These are phyloP conservation scores for Yamadazyma dushanensis DNA, from an alignment of 1,139 yeast genomes.

Conservation along the genomic window DNA sequence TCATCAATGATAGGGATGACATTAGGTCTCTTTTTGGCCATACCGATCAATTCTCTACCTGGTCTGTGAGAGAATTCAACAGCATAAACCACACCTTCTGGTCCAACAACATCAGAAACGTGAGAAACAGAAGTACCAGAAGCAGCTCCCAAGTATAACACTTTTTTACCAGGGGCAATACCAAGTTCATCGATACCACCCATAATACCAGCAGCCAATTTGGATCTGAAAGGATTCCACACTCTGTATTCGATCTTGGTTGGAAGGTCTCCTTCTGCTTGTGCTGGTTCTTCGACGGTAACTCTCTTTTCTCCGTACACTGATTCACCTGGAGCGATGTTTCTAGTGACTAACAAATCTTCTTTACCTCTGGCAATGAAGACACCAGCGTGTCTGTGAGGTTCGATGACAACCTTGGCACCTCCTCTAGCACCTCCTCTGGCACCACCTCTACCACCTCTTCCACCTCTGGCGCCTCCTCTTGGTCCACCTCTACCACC, in stretches of 20 bases:
- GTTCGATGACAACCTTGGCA: slow-evolving; percentile 94
- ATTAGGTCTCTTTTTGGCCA: slow-evolving; percentile 99
- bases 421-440: slow-evolving; percentile 81
- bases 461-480: slow-evolving; percentile 48
- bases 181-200: slow-evolving; percentile 98
- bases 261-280: slow-evolving; percentile 83
- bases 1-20: slow-evolving; percentile 98
- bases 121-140: slow-evolving; percentile 99
- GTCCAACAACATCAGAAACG: slow-evolving; percentile 97
- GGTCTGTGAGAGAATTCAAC: slow-evolving; percentile 99
- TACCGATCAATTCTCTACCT: slow-evolving; percentile 97
- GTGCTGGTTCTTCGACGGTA: slow-evolving; percentile 86
- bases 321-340: slow-evolving; percentile 96
- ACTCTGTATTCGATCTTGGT: slow-evolving; percentile 98
- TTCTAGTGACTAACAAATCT: slow-evolving; percentile 95
- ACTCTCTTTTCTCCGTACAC: slow-evolving; percentile 98
- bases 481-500: slow-evolving; percentile 42
- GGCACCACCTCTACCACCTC: slow-evolving; percentile 76
- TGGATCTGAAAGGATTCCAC: slow-evolving; percentile 99
- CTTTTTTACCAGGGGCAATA: slow-evolving; percentile 98
- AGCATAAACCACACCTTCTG: slow-evolving; percentile 98
- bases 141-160: slow-evolving; percentile 97
- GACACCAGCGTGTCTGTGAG: slow-evolving; percentile 97
- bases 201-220: slow-evolving; percentile 99
- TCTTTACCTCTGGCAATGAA: slow-evolving; percentile 99